Evolutionary conservation across 805 yeast genomes (phyloP), one percentile per base, ranked within the genome.

Genomic region (Cyberlindnera lachancei): DNA sequence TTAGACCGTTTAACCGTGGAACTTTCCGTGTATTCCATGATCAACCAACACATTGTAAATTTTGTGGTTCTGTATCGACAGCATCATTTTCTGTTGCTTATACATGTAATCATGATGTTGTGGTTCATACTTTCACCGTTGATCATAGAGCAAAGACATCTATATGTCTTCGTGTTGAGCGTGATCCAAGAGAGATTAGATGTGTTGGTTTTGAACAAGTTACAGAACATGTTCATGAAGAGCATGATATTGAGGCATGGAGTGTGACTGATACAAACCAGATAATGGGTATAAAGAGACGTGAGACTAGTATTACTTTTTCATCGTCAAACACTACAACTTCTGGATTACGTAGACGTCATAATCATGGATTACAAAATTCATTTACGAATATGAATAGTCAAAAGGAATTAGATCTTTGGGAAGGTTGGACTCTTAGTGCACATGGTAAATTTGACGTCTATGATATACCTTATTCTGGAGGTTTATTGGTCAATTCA

Each of bases 161-260:
- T 44, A 86, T 86, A 25, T 86, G 96, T 55, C 58, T 86, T 34
- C 73, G 95, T 56, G 94, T 83, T 24, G 96, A 86, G 56, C 79
- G 96, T 70, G 96, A 86, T 56, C 85, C 90, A 3, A 70, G 94
- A 47, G 96, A 86, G 58, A 83, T 84, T 23, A 73, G 95, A 61
- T 86, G 96, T 58, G 65, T 81, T 25, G 95, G 95, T 18, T 82
- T 86, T 52, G 84, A 77, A 33, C 73, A 80, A 1, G 85, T 75
- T 7, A 64, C 69, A 14, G 94, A 85, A 48, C 75, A 73, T 31
- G 79, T 73, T 36, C 73, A 75, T 53, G 78, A 84, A 75, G 62
- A 75, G 25, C 66, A 68, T 18, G 59, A 70, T 37, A 75, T 82
- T n/a, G 83, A 76, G 46, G 73, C 77, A 14, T 85, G 95, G 95